phyloP scores from a whole-genome alignment of 2,329 filamentous ascomycete species.

The Graphilbum ipis-grandicollis region DNA sequence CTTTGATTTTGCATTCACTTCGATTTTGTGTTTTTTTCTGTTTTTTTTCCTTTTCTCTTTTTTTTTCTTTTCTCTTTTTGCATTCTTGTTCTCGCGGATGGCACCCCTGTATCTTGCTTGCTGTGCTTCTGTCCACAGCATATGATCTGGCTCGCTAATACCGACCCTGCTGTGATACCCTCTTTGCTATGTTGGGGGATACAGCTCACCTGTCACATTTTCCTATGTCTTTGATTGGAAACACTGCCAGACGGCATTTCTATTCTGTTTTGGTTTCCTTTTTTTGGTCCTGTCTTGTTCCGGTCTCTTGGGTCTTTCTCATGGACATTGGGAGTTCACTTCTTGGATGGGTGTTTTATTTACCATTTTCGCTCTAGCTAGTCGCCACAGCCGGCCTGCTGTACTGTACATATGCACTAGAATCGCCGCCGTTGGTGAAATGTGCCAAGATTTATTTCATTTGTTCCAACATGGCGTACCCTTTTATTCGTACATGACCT shows the following conservation, averaged over 20 bases:
- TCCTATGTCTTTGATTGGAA: neutral
- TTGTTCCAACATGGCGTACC: too few species aligned
- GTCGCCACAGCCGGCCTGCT: neutral
- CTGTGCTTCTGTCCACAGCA: too few species aligned
- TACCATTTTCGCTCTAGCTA: neutral
- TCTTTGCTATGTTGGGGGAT: too few species aligned
- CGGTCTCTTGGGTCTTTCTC: neutral
- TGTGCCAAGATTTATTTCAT: too few species aligned
- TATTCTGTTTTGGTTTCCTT: neutral
- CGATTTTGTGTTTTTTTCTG: neutral
- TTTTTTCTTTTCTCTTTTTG: neutral
- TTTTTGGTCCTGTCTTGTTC: neutral
- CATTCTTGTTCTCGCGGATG: neutral
- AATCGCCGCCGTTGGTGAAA: too few species aligned
- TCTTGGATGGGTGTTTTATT: neutral
- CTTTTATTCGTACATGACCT: too few species aligned
- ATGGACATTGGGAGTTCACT: neutral
- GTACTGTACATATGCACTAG: too few species aligned
- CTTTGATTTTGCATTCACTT: neutral
- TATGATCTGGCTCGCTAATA: too few species aligned
- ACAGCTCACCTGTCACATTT: neutral
- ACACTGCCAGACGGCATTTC: too few species aligned
- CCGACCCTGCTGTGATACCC: too few species aligned
- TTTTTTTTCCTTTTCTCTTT: neutral
- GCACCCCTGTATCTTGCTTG: too few species aligned